These are phyloP conservation scores for Aegilops bicornis DNA, from an alignment of 176 grass and related monocot species.

Conservation along the genomic window DNA sequence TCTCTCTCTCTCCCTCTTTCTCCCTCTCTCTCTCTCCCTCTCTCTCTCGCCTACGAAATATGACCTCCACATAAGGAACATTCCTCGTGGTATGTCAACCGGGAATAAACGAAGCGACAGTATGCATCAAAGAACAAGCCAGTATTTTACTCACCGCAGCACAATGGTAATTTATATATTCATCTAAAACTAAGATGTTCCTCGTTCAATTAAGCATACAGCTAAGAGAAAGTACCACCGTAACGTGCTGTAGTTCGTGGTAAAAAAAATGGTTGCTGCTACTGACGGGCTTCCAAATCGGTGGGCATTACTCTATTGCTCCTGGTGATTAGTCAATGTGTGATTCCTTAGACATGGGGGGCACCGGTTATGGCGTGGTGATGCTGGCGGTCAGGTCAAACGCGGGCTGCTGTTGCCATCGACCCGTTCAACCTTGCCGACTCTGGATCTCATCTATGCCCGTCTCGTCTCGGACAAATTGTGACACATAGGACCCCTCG, in stretches of 20 bases:
- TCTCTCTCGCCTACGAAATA: background rate
- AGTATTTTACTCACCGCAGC: background rate
- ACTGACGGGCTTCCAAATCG: background rate
- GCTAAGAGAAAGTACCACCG: background rate
- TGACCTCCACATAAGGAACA: background rate
- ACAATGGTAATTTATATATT: background rate
- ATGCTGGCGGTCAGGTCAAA: slow-evolving; percentile 1
- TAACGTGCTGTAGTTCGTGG: background rate
- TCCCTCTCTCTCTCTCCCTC: no score
- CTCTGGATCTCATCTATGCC: background rate
- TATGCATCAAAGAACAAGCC: background rate
- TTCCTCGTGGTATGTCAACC: background rate
- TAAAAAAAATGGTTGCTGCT: background rate
- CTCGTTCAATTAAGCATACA: background rate
- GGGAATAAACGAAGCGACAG: background rate
- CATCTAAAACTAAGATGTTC: no score
- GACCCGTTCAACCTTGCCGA: slow-evolving; percentile 28
- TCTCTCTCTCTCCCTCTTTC: no score
- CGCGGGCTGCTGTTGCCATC: slow-evolving; percentile 25
- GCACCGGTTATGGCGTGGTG: background rate
- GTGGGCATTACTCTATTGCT: background rate
- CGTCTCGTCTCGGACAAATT: background rate
- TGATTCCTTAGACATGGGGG: background rate
- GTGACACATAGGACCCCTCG: background rate
- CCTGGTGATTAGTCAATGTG: background rate